These are phyloP conservation scores for Amanita pseudoporphyria DNA, from an alignment of 768 basidiomycete genomes.

Conservation along the genomic window DNA sequence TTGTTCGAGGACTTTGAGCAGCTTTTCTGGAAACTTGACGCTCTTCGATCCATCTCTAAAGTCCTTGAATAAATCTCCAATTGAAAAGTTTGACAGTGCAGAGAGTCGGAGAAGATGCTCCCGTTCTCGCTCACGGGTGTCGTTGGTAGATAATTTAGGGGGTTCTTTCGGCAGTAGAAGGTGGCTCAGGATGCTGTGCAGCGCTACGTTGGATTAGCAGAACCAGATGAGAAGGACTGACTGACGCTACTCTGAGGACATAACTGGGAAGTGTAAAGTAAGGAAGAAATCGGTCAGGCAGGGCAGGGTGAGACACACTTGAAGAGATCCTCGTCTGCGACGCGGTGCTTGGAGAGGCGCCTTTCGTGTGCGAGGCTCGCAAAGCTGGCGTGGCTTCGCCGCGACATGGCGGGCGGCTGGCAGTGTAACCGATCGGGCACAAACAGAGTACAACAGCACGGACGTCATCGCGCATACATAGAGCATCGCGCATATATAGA, in stretches of 20 bases:
- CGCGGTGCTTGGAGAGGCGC: slow-evolving; percentile 65
- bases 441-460: too few species aligned
- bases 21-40: slow-evolving; percentile 90
- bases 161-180: slow-evolving; percentile 53
- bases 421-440: too few species aligned
- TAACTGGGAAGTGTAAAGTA: slow-evolving; percentile 37
- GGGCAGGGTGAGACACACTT: slow-evolving; percentile 38
- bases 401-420: slow-evolving; percentile 43
- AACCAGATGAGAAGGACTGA: slow-evolving; percentile 13
- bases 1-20: slow-evolving; percentile 84
- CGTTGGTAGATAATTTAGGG: slow-evolving; percentile 18
- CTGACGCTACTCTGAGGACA: slow-evolving; percentile 79
- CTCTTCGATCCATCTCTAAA: slow-evolving; percentile 71
- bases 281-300: slow-evolving; percentile 10
- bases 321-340: slow-evolving; percentile 81
- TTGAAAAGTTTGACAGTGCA: slow-evolving; percentile 55
- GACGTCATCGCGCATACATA: too few species aligned
- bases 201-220: slow-evolving; percentile 10
- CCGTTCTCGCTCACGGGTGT: slow-evolving; percentile 34
- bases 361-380: slow-evolving; percentile 47
- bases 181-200: slow-evolving; percentile 58
- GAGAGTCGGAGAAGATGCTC: slow-evolving; percentile 65
- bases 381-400: slow-evolving; percentile 60
- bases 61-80: slow-evolving; percentile 78
- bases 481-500: too few species aligned